Base-by-base conservation (phyloP, 495 filamentous ascomycete genomes). In the Aspergillus nanangensis region DNA sequence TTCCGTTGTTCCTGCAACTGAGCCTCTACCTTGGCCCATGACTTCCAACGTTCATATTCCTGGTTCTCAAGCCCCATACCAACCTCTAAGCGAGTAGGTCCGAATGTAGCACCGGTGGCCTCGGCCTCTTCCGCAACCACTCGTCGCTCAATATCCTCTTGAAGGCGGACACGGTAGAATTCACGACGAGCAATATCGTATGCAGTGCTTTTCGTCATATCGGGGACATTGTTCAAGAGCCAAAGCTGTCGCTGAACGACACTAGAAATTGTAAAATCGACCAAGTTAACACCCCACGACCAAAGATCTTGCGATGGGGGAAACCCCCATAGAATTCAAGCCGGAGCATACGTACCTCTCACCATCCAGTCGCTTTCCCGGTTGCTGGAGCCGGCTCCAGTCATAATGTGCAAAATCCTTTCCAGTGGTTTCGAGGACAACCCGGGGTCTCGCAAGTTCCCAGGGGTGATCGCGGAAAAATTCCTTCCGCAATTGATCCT, bases 401-500 rank as follows among this genome's bases (percentile, higher is more conserved):
- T 97, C 87, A 45, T 80, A 81, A 38, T 68, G 71, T 52, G 80
- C 73, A 29, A 71, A 76, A 62, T 98, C 93, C 60, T 81, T 86
- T 20, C 93, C 93, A 58, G 91, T 83, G 56, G 81, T 76, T 68
- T 98, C 93, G 10, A 96, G 69, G 20, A 98, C 65, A 50, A 96
- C 75, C 52, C 83, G 76, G 41, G 93, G 93, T 51, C 93, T 77
- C 22, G 94, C 93, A 57, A 98, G 73, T 63, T 98, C 93, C 93
- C 93, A 98, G 4, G 93, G 93, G 67, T 98, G 93, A 64, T 98
- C 91, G 48, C 74, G 75, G 71, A 85, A 97, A 71, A 97, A 98
- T 21, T 84, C 70, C 45, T 58, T 71, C 39, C 93, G 83, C 53
- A 97, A 71, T 50, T 73, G 66, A 63, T 98, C 94, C 64, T 98